Conservation (phyloP, 2,329 filamentous ascomycete species). For the Neocatenulostroma microsporum region DNA sequence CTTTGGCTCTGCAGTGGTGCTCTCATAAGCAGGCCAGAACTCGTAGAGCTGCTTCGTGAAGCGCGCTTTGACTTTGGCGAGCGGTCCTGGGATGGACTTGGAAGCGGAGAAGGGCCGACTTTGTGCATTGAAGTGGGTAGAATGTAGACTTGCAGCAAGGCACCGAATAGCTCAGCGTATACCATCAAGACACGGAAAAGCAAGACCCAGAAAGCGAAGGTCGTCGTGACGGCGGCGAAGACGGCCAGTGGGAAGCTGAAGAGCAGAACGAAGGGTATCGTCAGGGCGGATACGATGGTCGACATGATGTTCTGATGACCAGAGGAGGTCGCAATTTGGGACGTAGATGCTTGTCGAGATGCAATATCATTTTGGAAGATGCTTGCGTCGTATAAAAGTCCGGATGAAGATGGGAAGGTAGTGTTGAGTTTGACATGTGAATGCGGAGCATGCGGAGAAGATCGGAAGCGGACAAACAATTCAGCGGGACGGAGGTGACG, state of each 20-base stretch:
- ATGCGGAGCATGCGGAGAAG: no score
- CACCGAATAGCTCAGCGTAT: constrained; percentile 36
- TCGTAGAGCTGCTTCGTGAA: constrained; percentile 8
- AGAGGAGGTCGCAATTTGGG: no score
- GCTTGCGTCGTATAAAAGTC: no score
- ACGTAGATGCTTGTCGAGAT: no score
- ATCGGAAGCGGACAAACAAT: no score
- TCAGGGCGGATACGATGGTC: background rate
- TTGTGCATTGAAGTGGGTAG: constrained; percentile 11
- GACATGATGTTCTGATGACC: no score
- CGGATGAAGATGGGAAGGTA: no score
- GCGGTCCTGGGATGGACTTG: constrained; percentile 8
- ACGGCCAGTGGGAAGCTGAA: constrained; percentile 10
- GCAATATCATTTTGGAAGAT: no score
- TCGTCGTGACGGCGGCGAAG: constrained; percentile 9
- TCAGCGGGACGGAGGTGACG: no score
- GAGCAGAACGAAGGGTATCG: constrained; percentile 5
- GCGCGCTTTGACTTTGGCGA: constrained; percentile 27
- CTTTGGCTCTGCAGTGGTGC: constrained; percentile 1
- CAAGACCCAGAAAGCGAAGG: constrained; percentile 24
- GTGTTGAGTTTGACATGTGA: no score
- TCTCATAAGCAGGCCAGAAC: constrained; percentile 1
- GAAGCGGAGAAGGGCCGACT: background rate
- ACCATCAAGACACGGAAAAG: constrained; percentile 34
- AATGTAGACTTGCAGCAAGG: constrained; percentile 33